Conservation (phyloP, 306 rosid species). For the Prosopis cineraria region DNA sequence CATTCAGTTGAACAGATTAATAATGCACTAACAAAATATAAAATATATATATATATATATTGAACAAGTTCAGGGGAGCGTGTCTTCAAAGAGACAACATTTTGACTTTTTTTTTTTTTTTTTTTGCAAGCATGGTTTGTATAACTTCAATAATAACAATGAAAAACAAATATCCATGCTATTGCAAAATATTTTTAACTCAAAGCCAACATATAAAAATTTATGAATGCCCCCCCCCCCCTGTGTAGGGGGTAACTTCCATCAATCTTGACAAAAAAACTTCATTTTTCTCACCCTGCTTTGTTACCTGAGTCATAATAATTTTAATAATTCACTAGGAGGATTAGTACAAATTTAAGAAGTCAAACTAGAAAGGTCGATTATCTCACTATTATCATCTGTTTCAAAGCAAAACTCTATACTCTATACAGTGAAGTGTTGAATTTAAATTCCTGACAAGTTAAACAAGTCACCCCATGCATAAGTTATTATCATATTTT, state of each 20-base stretch:
- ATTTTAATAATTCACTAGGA: background rate
- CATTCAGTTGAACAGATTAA: conserved; percentile 6
- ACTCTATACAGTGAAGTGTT: background rate
- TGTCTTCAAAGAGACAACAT: conserved; percentile 2
- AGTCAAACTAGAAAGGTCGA: conserved; percentile 12
- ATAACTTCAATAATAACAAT: conserved; percentile 24
- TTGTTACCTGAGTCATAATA: background rate
- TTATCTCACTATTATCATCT: conserved; percentile 7
- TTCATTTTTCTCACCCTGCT: conserved; percentile 2
- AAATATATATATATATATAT: too few relatives aligned
- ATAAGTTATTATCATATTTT: conserved; percentile 6
- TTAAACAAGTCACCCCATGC: background rate
- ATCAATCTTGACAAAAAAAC: conserved; percentile 15
- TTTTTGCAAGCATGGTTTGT: background rate
- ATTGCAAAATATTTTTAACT: conserved; percentile 13
- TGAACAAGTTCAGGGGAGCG: conserved; percentile 5
- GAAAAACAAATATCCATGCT: conserved; percentile 27
- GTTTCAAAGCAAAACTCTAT: conserved; percentile 7
- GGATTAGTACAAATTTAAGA: background rate
- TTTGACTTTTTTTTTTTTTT: background rate
- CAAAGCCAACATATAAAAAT: conserved; percentile 18
- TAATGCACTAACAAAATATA: conserved; percentile 10
- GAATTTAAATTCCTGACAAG: conserved; percentile 23
- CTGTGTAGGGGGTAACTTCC: too few relatives aligned
- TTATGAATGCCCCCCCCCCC: too few relatives aligned